Percentiles rank a stretch among this genome's conserved stretches.
Evolutionary conservation across 148 eudicot genomes (phyloP).

Genomic region (Salicornia ramosissima): DNA sequence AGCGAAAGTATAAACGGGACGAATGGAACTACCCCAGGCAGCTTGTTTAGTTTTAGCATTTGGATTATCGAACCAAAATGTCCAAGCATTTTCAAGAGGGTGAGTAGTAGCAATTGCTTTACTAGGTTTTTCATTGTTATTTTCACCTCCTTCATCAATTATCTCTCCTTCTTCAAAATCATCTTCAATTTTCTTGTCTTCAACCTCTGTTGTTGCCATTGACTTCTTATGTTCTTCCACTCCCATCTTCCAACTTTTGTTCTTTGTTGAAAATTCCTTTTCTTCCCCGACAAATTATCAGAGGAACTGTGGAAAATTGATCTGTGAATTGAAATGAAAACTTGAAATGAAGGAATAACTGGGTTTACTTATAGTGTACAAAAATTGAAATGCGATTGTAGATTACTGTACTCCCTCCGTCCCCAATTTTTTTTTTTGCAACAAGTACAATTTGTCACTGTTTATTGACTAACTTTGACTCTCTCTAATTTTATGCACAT

Average conservation of each 20-base stretch:
- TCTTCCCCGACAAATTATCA: too few species aligned
- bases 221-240: conserved; percentile 37
- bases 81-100: conserved; percentile 81
- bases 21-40: conserved; percentile 72
- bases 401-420: too few species aligned
- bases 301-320: too few species aligned
- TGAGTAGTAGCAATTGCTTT: conserved; percentile 27
- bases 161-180: conserved; percentile 55
- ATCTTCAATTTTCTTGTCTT: conserved; percentile 4
- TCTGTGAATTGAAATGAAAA: neutral
- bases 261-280: too few species aligned
- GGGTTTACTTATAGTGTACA: neutral
- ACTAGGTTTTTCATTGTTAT: conserved; percentile 10
- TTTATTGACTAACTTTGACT: too few species aligned
- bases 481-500: too few species aligned
- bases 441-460: too few species aligned
- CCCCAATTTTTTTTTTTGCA: too few species aligned
- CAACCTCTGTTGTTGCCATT: conserved; percentile 2
- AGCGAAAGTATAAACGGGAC: conserved; percentile 79
- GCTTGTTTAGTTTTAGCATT: conserved; percentile 48
- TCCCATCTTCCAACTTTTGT: too few species aligned
- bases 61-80: conserved; percentile 91
- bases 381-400: neutral
- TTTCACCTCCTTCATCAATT: conserved; percentile 22
- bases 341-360: neutral